Conservation (phyloP, 140 eudicot genomes). For the Anethum foeniculum region DNA sequence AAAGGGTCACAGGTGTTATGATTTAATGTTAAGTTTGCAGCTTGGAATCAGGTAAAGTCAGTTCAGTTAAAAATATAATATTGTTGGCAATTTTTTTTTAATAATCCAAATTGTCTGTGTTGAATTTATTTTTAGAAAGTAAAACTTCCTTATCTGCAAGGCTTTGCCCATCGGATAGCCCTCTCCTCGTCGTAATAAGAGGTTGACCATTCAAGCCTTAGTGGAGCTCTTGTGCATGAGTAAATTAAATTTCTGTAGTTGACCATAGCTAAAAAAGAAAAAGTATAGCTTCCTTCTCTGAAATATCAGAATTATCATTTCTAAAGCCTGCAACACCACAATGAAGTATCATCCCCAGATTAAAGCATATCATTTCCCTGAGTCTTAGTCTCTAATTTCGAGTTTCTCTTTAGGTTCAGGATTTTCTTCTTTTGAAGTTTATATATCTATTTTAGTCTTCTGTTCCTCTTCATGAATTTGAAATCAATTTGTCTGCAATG, state of each 20-base stretch:
- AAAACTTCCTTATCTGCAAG: not conserved
- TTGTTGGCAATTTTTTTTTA: not conserved
- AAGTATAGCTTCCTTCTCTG: not conserved
- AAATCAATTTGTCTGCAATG: not conserved
- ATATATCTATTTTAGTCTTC: not conserved
- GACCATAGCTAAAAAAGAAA: not conserved
- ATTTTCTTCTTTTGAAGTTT: not conserved
- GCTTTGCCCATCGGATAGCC: not conserved
- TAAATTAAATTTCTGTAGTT: not conserved
- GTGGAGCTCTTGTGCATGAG: not conserved
- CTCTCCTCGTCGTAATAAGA: not conserved
- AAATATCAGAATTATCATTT: not conserved
- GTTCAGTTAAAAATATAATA: not conserved
- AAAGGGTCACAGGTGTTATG: constrained; percentile 53
- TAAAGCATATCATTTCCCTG: not conserved
- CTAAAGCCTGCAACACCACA: not conserved
- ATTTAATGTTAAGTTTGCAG: constrained; percentile 51
- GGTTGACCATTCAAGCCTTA: not conserved
- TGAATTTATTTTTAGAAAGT: not conserved
- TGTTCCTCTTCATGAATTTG: not conserved
- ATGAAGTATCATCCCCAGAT: not conserved
- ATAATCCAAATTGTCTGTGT: not conserved
- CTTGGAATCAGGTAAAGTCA: constrained; percentile 45
- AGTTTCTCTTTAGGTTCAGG: not conserved
- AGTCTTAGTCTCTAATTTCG: not conserved